A percentile compares a stretch with the other conserved stretches of the same genome.
phyloP scores from a whole-genome alignment of 768 basidiomycete species.

The Punctularia strigosozonata region DNA sequence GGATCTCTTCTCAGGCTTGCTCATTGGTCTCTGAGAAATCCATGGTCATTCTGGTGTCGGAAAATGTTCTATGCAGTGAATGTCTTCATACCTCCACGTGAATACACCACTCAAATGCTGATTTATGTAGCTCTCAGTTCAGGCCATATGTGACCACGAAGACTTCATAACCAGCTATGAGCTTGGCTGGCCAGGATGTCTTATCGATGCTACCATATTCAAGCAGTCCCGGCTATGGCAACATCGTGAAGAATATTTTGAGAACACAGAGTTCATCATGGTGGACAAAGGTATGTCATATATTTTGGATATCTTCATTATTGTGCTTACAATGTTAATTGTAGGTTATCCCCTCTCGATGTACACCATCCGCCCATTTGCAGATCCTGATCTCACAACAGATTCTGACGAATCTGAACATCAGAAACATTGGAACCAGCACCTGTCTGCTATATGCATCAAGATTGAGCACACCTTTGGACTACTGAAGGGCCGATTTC shows the following conservation, averaged over 20 bases:
- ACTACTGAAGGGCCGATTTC: slow-evolving; percentile 17
- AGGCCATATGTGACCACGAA: slow-evolving; percentile 13
- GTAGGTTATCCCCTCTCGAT: slow-evolving; percentile 5
- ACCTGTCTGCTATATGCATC: slow-evolving; percentile 12
- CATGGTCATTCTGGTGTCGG: slow-evolving; percentile 7
- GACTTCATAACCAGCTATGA: slow-evolving; percentile 10
- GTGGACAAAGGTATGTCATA: slow-evolving; percentile 7
- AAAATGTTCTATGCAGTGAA: slow-evolving; percentile 13
- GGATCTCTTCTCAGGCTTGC: slow-evolving; percentile 11
- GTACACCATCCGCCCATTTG: slow-evolving; percentile 5
- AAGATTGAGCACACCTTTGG: slow-evolving; percentile 20
- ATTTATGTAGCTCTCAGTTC: slow-evolving; percentile 10
- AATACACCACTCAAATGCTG: background rate
- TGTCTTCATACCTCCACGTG: background rate
- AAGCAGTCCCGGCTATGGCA: slow-evolving; percentile 11
- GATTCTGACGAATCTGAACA: background rate
- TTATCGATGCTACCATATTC: slow-evolving; percentile 9
- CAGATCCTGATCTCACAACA: slow-evolving; percentile 1
- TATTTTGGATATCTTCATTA: too few relatives aligned
- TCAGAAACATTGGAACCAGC: slow-evolving; percentile 9
- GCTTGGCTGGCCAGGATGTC: slow-evolving; percentile 14
- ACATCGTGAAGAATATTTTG: slow-evolving; percentile 7
- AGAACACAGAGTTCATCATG: slow-evolving; percentile 8
- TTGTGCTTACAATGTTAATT: too few relatives aligned
- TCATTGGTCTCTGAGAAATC: slow-evolving; percentile 8